A percentile compares a stretch with the other conserved stretches of the same genome.
phyloP scores from a whole-genome alignment of 2,329 filamentous ascomycete species.

The Furcasterigmium sp. region DNA sequence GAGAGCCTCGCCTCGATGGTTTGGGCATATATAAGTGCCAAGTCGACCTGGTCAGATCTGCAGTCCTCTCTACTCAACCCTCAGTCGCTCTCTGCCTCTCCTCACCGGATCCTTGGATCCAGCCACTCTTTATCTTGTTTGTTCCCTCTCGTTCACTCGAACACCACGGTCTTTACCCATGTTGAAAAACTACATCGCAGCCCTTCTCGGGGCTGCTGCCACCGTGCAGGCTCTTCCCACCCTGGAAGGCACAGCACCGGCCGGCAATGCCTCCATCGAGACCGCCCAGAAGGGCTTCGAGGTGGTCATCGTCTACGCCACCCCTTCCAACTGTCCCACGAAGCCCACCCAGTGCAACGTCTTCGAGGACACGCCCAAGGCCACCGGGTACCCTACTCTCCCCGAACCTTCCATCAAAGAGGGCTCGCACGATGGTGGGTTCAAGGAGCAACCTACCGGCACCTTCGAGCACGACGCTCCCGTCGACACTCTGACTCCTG shows the following conservation, averaged over 20 bases:
- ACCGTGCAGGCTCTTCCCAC: constrained; percentile 2
- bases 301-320: constrained; percentile 5
- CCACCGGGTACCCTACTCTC: neutral
- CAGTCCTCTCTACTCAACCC: neutral
- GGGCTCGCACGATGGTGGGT: neutral
- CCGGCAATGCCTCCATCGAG: constrained; percentile 1
- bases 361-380: neutral
- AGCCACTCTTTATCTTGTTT: constrained; percentile 1
- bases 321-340: neutral
- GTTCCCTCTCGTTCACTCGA: too few relatives aligned
- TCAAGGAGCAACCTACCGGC: constrained; percentile 1
- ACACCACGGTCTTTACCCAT: constrained; percentile 1
- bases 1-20: too few relatives aligned
- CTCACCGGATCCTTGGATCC: neutral
- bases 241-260: neutral
- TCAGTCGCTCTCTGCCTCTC: neutral
- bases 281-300: constrained; percentile 1
- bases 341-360: neutral
- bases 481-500: constrained; percentile 3
- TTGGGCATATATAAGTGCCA: too few relatives aligned
- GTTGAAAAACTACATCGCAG: neutral
- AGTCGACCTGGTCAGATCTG: too few relatives aligned
- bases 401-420: neutral
- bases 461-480: constrained; percentile 2
- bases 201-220: constrained; percentile 2